phyloP scores from a whole-genome alignment of 768 basidiomycete genomes.

The Lepiota brunneoincarnata region DNA sequence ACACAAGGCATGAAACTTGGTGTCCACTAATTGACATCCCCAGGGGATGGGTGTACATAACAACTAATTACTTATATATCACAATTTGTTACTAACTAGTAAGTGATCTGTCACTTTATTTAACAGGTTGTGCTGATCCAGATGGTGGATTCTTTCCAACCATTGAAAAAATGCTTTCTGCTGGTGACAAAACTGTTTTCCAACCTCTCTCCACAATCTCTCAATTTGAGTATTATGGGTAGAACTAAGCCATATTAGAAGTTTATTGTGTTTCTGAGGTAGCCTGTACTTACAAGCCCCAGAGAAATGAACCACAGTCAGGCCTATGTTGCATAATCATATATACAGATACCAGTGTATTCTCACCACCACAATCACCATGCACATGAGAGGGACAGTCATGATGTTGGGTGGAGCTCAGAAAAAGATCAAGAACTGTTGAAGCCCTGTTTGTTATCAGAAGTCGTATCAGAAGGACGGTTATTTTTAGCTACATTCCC shows the following conservation, averaged over 20 bases:
- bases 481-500: too few relatives aligned
- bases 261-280: too few relatives aligned
- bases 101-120: too few relatives aligned
- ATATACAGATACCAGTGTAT: constrained; percentile 18
- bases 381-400: constrained; percentile 25
- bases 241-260: not conserved
- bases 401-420: constrained; percentile 18
- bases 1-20: too few relatives aligned
- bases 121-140: constrained; percentile 27
- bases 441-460: too few relatives aligned
- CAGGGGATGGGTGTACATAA: too few relatives aligned
- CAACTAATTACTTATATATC: too few relatives aligned
- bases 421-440: constrained; percentile 30
- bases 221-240: constrained; percentile 44
- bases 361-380: constrained; percentile 34
- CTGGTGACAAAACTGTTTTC: constrained; percentile 30
- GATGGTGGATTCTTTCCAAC: constrained; percentile 30
- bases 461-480: too few relatives aligned
- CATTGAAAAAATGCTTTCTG: constrained; percentile 42
- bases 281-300: constrained; percentile 26
- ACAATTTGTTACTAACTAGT: too few relatives aligned
- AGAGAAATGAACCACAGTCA: constrained; percentile 26
- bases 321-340: constrained; percentile 15
- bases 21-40: too few relatives aligned
- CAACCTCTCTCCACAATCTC: constrained; percentile 41